These are phyloP conservation scores for Aspergillus homomorphus DNA, from an alignment of 495 filamentous ascomycete species.

Conservation along the genomic window DNA sequence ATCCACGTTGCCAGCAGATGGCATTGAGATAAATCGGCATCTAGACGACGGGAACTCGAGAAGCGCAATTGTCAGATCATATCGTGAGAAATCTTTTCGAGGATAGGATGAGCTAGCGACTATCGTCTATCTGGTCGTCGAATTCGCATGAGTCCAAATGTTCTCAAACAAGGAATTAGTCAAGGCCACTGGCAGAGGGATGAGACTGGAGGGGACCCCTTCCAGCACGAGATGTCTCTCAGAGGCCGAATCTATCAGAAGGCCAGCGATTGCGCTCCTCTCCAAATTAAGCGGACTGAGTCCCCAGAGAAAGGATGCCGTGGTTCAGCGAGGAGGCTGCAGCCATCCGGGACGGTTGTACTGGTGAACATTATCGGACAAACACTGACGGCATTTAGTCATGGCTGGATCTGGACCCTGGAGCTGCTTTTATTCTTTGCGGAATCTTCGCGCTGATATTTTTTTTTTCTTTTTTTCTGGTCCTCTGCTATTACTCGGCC, in stretches of 20 bases:
- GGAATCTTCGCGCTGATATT: background rate
- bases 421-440: slow-evolving; percentile 6
- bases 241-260: slow-evolving; percentile 8
- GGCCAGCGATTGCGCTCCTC: background rate
- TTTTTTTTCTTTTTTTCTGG: slow-evolving; percentile 11
- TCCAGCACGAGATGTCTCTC: background rate
- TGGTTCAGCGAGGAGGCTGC: slow-evolving; percentile 18
- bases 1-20: background rate
- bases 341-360: slow-evolving; percentile 29
- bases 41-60: too few species aligned
- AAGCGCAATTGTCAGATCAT: too few species aligned
- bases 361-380: slow-evolving; percentile 25
- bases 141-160: background rate
- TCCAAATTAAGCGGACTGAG: slow-evolving; percentile 6
- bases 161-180: background rate
- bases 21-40: background rate
- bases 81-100: too few species aligned
- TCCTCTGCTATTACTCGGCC: slow-evolving; percentile 3
- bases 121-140: background rate
- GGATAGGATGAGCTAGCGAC: too few species aligned
- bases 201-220: background rate
- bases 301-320: background rate
- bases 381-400: slow-evolving; percentile 22
- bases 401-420: slow-evolving; percentile 5
- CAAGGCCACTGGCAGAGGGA: background rate